Evolutionary conservation across 805 yeast species (phyloP).

Genomic region (Sungouiozyma ichnusensis): DNA sequence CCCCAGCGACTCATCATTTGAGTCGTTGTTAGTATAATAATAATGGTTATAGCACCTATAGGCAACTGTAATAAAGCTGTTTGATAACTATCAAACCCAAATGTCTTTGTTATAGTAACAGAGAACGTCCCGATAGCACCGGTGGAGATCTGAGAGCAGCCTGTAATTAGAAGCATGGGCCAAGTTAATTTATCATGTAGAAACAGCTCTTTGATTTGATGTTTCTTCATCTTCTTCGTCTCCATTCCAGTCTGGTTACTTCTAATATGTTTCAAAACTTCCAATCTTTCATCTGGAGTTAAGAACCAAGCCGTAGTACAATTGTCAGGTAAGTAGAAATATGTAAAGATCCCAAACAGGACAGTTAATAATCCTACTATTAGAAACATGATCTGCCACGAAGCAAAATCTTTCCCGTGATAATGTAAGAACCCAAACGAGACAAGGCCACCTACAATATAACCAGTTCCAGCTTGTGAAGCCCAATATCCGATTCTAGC

Average conservation of each 20-base stretch:
- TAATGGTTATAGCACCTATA: constrained; percentile 40
- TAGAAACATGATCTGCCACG: constrained; percentile 56
- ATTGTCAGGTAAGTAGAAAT: constrained; percentile 41
- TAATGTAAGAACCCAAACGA: constrained; percentile 48
- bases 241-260: constrained; percentile 43
- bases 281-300: constrained; percentile 32
- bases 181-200: constrained; percentile 39
- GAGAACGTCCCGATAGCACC: constrained; percentile 46
- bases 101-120: constrained; percentile 40
- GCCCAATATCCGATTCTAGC: constrained; percentile 47
- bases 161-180: constrained; percentile 39
- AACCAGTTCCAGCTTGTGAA: constrained; percentile 44
- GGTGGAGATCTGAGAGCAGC: constrained; percentile 38
- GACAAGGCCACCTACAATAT: constrained; percentile 36
- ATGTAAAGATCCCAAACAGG: constrained; percentile 36
- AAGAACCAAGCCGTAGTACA: constrained; percentile 34
- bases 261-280: constrained; percentile 39
- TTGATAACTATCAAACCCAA: constrained; percentile 37
- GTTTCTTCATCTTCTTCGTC: constrained; percentile 34
- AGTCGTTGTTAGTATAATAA: constrained; percentile 32
- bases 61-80: constrained; percentile 48
- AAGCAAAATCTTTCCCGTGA: constrained; percentile 30
- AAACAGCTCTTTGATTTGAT: constrained; percentile 39
- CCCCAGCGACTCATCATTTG: constrained; percentile 31
- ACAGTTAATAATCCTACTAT: constrained; percentile 46